phyloP scores from a whole-genome alignment of 306 rosid genomes.

The Castanea sativa region DNA sequence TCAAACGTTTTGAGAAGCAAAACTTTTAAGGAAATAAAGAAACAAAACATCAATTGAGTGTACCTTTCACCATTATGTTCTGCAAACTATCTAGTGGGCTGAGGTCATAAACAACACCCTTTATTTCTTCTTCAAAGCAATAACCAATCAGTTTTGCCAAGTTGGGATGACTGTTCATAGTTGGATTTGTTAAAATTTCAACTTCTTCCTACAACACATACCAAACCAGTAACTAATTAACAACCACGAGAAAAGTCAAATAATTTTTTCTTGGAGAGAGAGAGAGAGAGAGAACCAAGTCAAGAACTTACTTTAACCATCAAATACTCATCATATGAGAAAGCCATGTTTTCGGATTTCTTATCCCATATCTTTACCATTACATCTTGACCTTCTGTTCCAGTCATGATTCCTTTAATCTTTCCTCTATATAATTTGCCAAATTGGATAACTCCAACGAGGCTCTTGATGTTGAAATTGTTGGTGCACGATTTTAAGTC shows the following conservation, averaged over 20 bases:
- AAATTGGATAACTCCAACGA: slow-evolving; percentile 47
- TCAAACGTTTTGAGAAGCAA: neutral
- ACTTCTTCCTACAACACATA: slow-evolving; percentile 46
- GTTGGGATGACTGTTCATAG: slow-evolving; percentile 34
- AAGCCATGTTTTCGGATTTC: slow-evolving; percentile 21
- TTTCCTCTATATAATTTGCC: slow-evolving; percentile 51
- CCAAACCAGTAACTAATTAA: neutral
- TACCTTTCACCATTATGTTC: slow-evolving; percentile 49
- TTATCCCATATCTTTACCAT: slow-evolving; percentile 51
- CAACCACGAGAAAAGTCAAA: neutral
- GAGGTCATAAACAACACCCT: slow-evolving; percentile 60
- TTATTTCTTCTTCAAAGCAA: slow-evolving; percentile 49
- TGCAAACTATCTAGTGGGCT: slow-evolving; percentile 49
- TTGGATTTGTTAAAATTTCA: slow-evolving; percentile 42
- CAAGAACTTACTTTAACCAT: slow-evolving; percentile 36
- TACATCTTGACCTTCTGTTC: slow-evolving; percentile 27
- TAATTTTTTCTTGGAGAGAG: neutral
- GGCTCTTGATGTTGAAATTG: slow-evolving; percentile 38
- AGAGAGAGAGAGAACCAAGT: neutral
- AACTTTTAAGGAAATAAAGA: neutral
- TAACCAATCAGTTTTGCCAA: slow-evolving; percentile 52
- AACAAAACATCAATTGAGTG: neutral
- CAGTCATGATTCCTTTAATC: slow-evolving; percentile 17
- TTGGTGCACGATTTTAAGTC: slow-evolving; percentile 45
- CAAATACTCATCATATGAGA: slow-evolving; percentile 25